phyloP scores from a whole-genome alignment of 805 yeast genomes.

The Kodamaea sagamina region DNA sequence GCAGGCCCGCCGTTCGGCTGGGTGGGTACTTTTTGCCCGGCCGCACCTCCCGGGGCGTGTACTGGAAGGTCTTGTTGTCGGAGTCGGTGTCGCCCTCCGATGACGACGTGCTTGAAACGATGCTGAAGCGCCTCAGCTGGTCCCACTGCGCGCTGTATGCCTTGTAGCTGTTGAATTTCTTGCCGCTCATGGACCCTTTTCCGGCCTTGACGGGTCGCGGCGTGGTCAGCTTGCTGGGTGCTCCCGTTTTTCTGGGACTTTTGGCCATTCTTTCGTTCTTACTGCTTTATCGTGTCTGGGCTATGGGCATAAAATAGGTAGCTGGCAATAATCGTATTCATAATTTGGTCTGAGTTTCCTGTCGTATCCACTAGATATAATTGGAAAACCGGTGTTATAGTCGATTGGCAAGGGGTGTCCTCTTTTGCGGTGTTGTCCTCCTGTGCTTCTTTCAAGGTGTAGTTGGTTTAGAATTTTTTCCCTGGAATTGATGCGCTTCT shows the following conservation, averaged over 20 bases:
- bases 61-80: constrained; percentile 11
- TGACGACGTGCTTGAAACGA: constrained; percentile 33
- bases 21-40: constrained; percentile 4
- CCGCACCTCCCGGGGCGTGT: background rate
- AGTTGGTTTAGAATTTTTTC: background rate
- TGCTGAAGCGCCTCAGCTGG: constrained; percentile 33
- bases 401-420: background rate
- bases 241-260: constrained; percentile 30
- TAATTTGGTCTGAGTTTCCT: constrained; percentile 2
- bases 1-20: constrained; percentile 5
- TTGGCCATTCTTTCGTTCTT: constrained; percentile 28
- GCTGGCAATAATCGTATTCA: background rate
- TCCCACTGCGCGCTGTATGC: background rate
- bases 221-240: background rate
- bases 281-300: constrained; percentile 10
- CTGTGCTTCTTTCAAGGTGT: background rate
- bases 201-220: constrained; percentile 10
- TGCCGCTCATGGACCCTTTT: constrained; percentile 29
- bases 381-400: background rate
- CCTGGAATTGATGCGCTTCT: background rate
- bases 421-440: constrained; percentile 3
- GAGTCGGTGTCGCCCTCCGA: constrained; percentile 26
- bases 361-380: background rate
- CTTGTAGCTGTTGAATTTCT: constrained; percentile 29
- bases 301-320: constrained; percentile 8